Evolutionary conservation across 345 rosid species (phyloP), one percentile per base, ranked within the genome.

Genomic region (Iberis pinnata): DNA sequence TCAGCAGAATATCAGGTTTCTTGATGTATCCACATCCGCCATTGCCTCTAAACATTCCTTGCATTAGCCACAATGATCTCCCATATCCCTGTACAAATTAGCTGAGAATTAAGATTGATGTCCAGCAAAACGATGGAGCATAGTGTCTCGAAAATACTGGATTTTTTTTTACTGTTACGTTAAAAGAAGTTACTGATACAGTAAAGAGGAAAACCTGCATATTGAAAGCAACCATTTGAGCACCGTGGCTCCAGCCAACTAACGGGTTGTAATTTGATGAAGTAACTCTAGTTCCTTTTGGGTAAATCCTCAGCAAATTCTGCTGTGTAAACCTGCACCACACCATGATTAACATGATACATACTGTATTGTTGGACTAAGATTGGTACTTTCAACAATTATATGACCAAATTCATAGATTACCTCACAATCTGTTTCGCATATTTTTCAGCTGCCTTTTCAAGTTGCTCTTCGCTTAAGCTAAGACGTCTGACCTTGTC

Each of bases 141-240:
- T 7, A 7, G 2, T 3, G 10, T 9, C 5, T 3, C 5, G 8
- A 7, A 29, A 9, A 29, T 6, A 29, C n/a, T n/a, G n/a, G n/a
- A n/a, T n/a, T n/a, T n/a, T n/a, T n/a, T n/a, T 29, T 29, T 29
- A 22, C 25, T 3, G 6, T 2, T 22, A 6, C 6, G 25, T 22
- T 22, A 22, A 22, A 22, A 22, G 25, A 22, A 22, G 25, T 22
- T 7, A 7, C 9, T 29, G 33, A 29, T 9, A 29, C 8, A 29
- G 33, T 9, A 29, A 29, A 29, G 8, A 2, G 8, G 10, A 9
- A 22, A 29, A 29, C 96, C 82, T 92, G 98, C 96, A 92, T 92
- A 64, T 92, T 92, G 50, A 88, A 92, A 54, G 98, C 98, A 60
- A 92, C 95, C 98, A 92, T 88, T 70, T 92, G 98, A 73, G 98